Evolutionary conservation across 305 asterid species (phyloP), one percentile per base, ranked within the genome.

Genomic region (Nicotiana rustica): DNA sequence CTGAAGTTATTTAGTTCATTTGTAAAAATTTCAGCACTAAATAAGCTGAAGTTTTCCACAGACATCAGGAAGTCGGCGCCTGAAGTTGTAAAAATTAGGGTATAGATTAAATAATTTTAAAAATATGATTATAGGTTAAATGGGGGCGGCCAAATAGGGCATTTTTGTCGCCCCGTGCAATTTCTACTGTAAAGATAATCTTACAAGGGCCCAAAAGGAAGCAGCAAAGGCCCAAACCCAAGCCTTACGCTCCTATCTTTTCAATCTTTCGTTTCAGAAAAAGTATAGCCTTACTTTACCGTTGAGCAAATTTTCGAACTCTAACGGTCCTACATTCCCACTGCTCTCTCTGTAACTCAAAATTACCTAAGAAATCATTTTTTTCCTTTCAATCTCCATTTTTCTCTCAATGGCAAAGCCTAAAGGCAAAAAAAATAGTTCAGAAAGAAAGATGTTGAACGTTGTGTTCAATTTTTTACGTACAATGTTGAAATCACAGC

Each of bases 381-480:
- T 85, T 82, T 75, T 47, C 56, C 82, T 4, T 57, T 38, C 44
- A 38, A 38, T 5, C 71, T 66, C 21, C 13, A 21, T 10, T 7
- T 10, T 13, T 14, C 62, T 13, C 36, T n/a, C 85, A 66, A 95
- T 95, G 99, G 92, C 84, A 85, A 88, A 86, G 81, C 85, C 88
- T 15, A 85, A 80, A 86, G 68, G 84, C 25, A 7, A 86, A 3
- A 85, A 33, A 14, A 85, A 71, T 66, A 83, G 85, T 9, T 78
- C 92, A 6, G 88, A 83, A 70, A 92, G 91, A 35, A 89, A 90
- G 55, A 93, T 89, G 6, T 91, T 97, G 97, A 82, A 79, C 68
- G 88, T 82, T 19, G 73, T 91, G 57, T 93, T 90, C 85, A 87
- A 86, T 35, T 86, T 94, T 2, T 60, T 93, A 60, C 89, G 89